Evolutionary conservation across 768 basidiomycete genomes (phyloP).

Genomic region (Russula abietina): DNA sequence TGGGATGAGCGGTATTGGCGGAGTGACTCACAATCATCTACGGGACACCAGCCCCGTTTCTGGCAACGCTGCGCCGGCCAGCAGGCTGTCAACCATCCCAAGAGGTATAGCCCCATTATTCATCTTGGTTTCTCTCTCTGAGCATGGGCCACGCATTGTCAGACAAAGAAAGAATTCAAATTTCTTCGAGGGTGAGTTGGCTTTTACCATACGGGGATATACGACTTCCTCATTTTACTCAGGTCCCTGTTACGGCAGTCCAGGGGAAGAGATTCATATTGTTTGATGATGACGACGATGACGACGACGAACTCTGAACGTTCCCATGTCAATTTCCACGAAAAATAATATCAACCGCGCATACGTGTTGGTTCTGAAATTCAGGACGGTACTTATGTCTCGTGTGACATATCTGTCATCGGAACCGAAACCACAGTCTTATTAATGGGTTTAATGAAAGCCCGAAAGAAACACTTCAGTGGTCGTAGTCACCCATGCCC

Average conservation of each 20-base stretch:
- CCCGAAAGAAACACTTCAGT: background rate
- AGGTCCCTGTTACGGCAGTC: slow-evolving; percentile 15
- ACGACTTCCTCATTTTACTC: background rate
- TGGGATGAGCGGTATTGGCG: background rate
- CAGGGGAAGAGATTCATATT: slow-evolving; percentile 31
- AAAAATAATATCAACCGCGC: no score
- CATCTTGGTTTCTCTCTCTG: background rate
- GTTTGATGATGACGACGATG: slow-evolving; percentile 31
- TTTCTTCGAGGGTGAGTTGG: slow-evolving; percentile 2
- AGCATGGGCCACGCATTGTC: background rate
- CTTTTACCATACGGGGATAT: slow-evolving; percentile 1
- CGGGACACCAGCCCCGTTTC: background rate
- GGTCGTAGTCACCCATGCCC: background rate
- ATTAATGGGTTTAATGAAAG: background rate
- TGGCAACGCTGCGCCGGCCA: background rate
- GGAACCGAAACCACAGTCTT: background rate
- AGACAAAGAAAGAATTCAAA: background rate
- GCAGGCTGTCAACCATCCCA: background rate
- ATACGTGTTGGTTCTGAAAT: background rate
- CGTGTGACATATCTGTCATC: background rate
- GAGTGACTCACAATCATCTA: background rate
- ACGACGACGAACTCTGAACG: slow-evolving; percentile 22
- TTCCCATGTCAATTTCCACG: background rate
- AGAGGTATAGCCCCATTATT: slow-evolving; percentile 1
- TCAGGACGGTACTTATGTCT: background rate